Evolutionary conservation across 305 asterid genomes (phyloP), one percentile per base, ranked within the genome.

Genomic region (Fraxinus paxiana): DNA sequence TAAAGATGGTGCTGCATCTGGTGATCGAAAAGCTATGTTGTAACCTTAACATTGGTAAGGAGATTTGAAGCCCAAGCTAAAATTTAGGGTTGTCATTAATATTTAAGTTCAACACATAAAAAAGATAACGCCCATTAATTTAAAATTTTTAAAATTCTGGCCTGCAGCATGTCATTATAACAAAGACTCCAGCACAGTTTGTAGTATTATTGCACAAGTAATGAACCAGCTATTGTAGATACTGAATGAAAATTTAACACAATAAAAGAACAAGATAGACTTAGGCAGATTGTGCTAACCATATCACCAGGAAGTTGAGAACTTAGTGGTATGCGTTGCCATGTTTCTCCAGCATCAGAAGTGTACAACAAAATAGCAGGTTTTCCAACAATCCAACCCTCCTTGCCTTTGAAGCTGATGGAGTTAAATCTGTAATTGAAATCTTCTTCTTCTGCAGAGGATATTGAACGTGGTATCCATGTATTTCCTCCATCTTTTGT

Each of bases 381-480:
- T 85, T 96, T 94, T 83, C 98, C 99, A 69, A 96, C 85, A 85
- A 96, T 92, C 98, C 99, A 96, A 24, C 99, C 99, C 87, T 96
- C 97, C 78, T 92, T 96, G 48, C 98, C 99, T 81, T 88, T 91
- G 90, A 96, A 96, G 87, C 98, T 96, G 85, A 96, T 92, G 85
- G 91, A 88, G 76, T 95, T 95, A 83, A 95, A 95, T 84, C 98
- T 86, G 78, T 93, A 95, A 85, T 96, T 96, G 78, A 96, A 94
- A 87, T 96, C 98, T 85, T 96, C 99, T 69, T 96, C 99, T 86
- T 94, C 98, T 9, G 98, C 98, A 77, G 97, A 89, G 63, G 98
- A 82, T 80, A 96, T 92, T 48, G 98, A 91, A 75, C 97, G 97
- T 33, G 90, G 87, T 71, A 74, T 90, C 99, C 99, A 96, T 35